Evolutionary conservation across 2,329 filamentous ascomycete genomes (phyloP), one percentile per base, ranked within the genome.

Genomic region (Ascochyta clinopodiicola): DNA sequence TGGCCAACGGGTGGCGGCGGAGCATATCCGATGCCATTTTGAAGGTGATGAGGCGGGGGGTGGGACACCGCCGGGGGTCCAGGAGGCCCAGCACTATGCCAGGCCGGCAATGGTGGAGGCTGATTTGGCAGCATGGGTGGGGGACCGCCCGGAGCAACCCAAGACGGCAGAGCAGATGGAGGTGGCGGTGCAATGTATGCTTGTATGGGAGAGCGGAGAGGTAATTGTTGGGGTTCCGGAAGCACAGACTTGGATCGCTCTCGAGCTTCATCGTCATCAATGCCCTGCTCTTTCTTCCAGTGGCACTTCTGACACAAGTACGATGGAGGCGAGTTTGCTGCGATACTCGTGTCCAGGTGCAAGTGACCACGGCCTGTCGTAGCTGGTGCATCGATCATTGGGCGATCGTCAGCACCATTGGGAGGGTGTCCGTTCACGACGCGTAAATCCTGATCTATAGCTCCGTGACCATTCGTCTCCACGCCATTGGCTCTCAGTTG

Each of bases 251-350:
- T 57, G 13, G 71, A 69, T 47, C 61, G 62, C 47, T 71, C 64
- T 44, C 68, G 66, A 34, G 67, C 66, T 40, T 68, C 64, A 8
- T 69, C 65, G 44, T 72, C 66, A 31, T 71, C 64, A 2, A 67
- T 63, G 9, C 65, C 72, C 44, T 78, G 69, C 56, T 77, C 71
- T 59, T 75, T 77, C 65, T 77, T 78, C 71, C 79, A 76, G 60
- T 81, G 78, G 57, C 80, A 82, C 56, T 80, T 81, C 61, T 81
- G 78, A 56, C 80, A 82, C n/a, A 80, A 59, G 45, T 76, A 80
- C 6, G 63, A 52, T 13, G 50, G 35, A 35, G 63, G 38, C 7
- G 44, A 51, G 31, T 48, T 37, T 32, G 50, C 53, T 8, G 60
- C 54, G 22, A 66, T 39, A 42, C 69, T 64, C 3, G 66, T 72